Evolutionary conservation across 2,329 filamentous ascomycete species (phyloP).

Genomic region (Ophiostoma ips): DNA sequence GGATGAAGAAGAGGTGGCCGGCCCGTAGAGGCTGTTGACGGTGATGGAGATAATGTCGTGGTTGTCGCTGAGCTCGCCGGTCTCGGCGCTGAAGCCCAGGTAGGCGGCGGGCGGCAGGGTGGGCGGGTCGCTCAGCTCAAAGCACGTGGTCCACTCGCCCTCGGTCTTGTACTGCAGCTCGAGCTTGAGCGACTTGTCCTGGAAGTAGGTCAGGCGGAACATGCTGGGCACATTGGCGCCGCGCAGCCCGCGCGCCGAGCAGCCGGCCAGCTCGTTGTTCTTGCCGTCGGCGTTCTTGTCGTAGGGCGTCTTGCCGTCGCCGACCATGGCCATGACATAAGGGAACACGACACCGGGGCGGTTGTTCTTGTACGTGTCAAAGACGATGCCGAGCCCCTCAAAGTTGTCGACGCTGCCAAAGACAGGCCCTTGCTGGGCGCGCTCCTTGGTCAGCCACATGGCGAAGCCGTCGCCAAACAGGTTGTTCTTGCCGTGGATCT

Average conservation of each 20-base stretch:
- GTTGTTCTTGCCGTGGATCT: constrained; percentile 75
- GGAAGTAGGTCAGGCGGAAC: constrained; percentile 84
- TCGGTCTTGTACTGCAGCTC: constrained; percentile 91
- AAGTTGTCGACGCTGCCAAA: constrained; percentile 84
- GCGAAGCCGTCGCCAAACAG: constrained; percentile 94
- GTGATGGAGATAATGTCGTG: constrained; percentile 86
- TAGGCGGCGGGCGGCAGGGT: constrained; percentile 68
- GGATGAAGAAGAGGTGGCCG: constrained; percentile 28
- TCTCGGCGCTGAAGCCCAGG: constrained; percentile 73
- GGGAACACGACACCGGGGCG: constrained; percentile 89
- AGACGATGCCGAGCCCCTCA: constrained; percentile 86
- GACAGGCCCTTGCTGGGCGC: constrained; percentile 64
- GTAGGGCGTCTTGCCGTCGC: constrained; percentile 78
- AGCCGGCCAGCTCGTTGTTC: constrained; percentile 80
- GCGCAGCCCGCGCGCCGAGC: constrained; percentile 84
- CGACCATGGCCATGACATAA: constrained; percentile 96
- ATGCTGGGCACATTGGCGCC: constrained; percentile 69
- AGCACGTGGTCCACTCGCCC: constrained; percentile 80
- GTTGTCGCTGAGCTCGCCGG: constrained; percentile 91
- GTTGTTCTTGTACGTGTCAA: constrained; percentile 99
- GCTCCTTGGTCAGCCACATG: constrained; percentile 94
- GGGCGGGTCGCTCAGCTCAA: constrained; percentile 56
- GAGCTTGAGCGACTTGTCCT: constrained; percentile 80
- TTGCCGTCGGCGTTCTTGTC: constrained; percentile 94
- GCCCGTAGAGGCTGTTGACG: constrained; percentile 76